Evolutionary conservation across 1,284 basidiomycete species (phyloP), one percentile per base, ranked within the genome.

Genomic region (Exobasidium cylindrosporum): DNA sequence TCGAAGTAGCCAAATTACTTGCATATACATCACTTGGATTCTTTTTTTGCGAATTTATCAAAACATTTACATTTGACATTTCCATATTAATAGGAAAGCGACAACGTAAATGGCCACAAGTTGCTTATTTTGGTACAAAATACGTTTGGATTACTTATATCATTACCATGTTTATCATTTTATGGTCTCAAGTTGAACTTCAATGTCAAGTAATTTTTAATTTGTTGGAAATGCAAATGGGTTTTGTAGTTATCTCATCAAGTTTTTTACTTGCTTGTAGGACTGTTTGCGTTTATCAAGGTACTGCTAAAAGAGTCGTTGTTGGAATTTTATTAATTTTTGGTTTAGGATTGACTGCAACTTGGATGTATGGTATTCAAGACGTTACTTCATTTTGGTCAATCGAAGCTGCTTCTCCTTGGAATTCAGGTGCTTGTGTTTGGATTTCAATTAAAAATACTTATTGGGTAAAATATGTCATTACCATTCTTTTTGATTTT

Each of bases 81-180:
- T 6, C 14, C 29, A 46, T 64, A 32, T 14, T 64, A 32, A 29
- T 31, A 13, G 62, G 61, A 28, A 30, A 54, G n/a, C 31, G 62
- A 17, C 54, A 31, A 26, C 44, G 62, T 11, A 53, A 54, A 26
- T 55, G 30, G 40, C 54, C 61, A 1, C 62, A 63, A 21, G 28
- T 64, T 14, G 40, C 49, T 30, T 64, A 64, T 49, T 64, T 64
- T 24, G 61, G 30, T 11, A 26, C 54, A 60, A 64, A 64, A 49
- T 30, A 54, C 30, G 7, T 32, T 3, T 64, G 50, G 47, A 31
- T 57, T 30, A 24, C 24, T 17, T 64, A 62, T 35, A 21, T 57
- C 17, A 44, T 49, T 28, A 24, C 56, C 6, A 56, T 47, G 29
- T 21, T 62, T 21, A 28, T 60, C 29, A 23, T 44, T 45, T 11